Conservation (phyloP, 2,329 filamentous ascomycete genomes). For the Botryotinia globosa region DNA sequence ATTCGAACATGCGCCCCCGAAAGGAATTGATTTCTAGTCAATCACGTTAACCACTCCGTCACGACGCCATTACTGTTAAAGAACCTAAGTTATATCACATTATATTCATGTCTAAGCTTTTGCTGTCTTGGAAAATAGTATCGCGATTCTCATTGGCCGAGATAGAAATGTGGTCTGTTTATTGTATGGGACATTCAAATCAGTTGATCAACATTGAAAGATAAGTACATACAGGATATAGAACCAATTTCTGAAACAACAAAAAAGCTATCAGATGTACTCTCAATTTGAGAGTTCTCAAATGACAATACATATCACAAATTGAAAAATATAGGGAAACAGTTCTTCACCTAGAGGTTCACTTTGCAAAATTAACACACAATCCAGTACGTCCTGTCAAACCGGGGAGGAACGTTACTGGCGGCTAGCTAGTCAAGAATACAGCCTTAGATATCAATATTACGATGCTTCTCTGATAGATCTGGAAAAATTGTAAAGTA, state of each 20-base stretch:
- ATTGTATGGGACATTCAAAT: not conserved
- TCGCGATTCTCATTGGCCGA: not conserved
- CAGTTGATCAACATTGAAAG: not conserved
- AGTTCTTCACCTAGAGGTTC: not conserved
- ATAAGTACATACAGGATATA: not conserved
- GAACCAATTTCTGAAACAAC: not conserved
- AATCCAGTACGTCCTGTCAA: not conserved
- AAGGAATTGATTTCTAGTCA: slow-evolving; percentile 20
- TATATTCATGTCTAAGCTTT: not conserved
- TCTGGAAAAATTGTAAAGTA: not conserved
- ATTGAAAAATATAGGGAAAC: not conserved
- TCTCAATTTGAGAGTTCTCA: not conserved
- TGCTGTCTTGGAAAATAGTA: not conserved
- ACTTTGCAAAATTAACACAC: not conserved
- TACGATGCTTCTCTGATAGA: not conserved
- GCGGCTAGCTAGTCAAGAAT: not conserved
- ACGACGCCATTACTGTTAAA: not conserved
- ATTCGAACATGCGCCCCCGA: slow-evolving; percentile 19
- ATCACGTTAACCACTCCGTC: slow-evolving; percentile 19
- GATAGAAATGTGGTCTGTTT: not conserved
- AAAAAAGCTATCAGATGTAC: not conserved
- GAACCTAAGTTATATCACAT: accelerated
- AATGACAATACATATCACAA: not conserved
- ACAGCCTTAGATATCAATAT: accelerated
- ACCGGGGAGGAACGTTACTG: not conserved